A percentile compares a stretch with the other conserved stretches of the same genome.
These are phyloP conservation scores for Hyphopichia burtonii DNA, from an alignment of 1,139 yeast species.

Conservation along the genomic window DNA sequence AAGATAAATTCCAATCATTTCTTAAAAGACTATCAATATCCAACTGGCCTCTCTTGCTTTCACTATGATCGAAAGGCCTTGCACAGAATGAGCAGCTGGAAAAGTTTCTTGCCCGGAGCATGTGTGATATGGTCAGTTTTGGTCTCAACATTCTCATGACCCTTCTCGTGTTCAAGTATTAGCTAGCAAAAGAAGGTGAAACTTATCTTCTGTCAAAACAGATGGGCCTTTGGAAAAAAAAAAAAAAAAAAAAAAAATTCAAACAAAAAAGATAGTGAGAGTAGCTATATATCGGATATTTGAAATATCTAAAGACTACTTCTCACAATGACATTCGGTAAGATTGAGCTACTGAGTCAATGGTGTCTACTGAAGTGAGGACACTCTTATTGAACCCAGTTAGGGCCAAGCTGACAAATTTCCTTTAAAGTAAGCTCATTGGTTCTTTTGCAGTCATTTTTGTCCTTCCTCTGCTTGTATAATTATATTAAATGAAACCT, in stretches of 20 bases:
- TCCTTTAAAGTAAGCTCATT: too few relatives aligned
- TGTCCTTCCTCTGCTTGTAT: too few relatives aligned
- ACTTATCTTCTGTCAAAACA: too few relatives aligned
- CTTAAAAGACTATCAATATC: slow-evolving; percentile 6
- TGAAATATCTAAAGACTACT: too few relatives aligned
- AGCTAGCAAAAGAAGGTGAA: neutral
- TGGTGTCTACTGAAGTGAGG: too few relatives aligned
- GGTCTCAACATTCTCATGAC: neutral
- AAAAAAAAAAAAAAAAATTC: neutral
- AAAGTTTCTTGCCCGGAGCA: neutral
- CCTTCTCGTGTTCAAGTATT: neutral
- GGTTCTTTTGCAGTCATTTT: too few relatives aligned
- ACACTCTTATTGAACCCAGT: too few relatives aligned
- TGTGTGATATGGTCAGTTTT: neutral
- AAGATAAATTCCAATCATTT: neutral
- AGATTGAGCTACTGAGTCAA: too few relatives aligned
- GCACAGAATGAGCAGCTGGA: neutral
- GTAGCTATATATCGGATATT: too few relatives aligned
- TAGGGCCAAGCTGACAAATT: too few relatives aligned
- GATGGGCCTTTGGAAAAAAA: neutral
- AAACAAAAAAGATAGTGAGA: neutral
- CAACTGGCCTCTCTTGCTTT: slow-evolving; percentile 4
- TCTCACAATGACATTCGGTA: too few relatives aligned
- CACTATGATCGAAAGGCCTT: slow-evolving; percentile 8
- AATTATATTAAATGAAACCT: too few relatives aligned